Evolutionary conservation across 228 moss, liverwort and hornwort genomes (phyloP).

Genomic region (Sphagnum fallax): DNA sequence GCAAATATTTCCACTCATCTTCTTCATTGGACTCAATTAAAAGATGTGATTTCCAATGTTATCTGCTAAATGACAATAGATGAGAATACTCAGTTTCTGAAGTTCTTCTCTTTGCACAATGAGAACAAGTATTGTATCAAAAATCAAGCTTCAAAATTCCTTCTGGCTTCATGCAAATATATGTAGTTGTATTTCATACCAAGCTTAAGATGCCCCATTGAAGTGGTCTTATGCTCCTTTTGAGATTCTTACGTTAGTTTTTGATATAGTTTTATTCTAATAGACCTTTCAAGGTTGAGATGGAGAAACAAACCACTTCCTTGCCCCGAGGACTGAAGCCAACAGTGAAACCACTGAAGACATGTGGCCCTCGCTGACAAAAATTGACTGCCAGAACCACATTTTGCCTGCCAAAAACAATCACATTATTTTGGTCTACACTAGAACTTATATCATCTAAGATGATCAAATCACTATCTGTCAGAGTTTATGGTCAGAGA

Average conservation of each 20-base stretch:
- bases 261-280: no score
- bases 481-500: not conserved
- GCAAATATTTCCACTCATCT: no score
- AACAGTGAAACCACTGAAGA: constrained; percentile 59
- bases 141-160: no score
- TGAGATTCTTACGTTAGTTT: no score
- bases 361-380: constrained; percentile 49
- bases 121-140: no score
- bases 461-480: not conserved
- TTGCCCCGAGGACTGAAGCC: constrained; percentile 89
- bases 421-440: not conserved
- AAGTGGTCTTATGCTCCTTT: no score
- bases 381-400: constrained; percentile 44
- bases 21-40: no score
- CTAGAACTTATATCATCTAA: not conserved
- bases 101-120: not conserved
- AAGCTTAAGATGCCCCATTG: no score
- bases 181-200: no score
- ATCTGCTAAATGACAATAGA: not conserved
- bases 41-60: not conserved
- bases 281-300: no score
- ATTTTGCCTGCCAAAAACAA: constrained; percentile 19
- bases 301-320: constrained; percentile 70
- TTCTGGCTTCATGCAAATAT: no score
- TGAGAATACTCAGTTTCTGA: not conserved